Evolutionary conservation across 2,329 filamentous ascomycete genomes (phyloP), one percentile per base, ranked within the genome.

Genomic region (Curvularia eragrostidis): DNA sequence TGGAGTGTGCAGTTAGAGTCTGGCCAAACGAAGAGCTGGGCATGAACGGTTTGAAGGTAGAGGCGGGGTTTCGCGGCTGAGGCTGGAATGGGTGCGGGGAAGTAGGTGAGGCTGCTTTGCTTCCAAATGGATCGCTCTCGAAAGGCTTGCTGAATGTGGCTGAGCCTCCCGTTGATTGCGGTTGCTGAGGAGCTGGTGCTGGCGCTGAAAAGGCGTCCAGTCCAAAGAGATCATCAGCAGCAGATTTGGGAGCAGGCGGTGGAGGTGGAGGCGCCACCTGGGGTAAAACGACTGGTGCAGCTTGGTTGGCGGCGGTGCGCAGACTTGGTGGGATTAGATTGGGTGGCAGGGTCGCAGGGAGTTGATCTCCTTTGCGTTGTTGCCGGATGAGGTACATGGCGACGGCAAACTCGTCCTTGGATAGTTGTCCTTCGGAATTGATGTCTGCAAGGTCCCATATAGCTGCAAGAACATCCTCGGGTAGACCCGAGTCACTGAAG

Each of bases 361-460:
- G 78, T 18, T 83, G 82, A 54, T 89, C 87, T 56, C 87, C 69
- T 63, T 85, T 90, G 52, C 93, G 86, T 75, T 97, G 93, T 75
- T 96, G 91, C 60, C 93, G 87, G 68, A 99, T 97, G 49, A 99
- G 83, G 74, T 96, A 96, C 93, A 99, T 97, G 52, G 95, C 94
- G 46, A 99, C 93, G 0, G 95, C 93, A 73, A 99, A 99, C 69
- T 97, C 93, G 66, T 99, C 95, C 67, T 87, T 87, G 46, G 85
- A 93, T 55, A 99, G 81, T 56, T 90, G 89, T 10, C 95, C 95
- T 66, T 93, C 90, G 7, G 92, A 95, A 71, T 91, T 92, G 77
- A 97, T 92, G 77, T 99, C 95, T 13, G 95, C 90, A 28, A 99
- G 85, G 75, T 99, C 95, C 95, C 95, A 99, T 63, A 99, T 96